Conservation (phyloP, 805 yeast genomes). For the Yarrowia osloensis region DNA sequence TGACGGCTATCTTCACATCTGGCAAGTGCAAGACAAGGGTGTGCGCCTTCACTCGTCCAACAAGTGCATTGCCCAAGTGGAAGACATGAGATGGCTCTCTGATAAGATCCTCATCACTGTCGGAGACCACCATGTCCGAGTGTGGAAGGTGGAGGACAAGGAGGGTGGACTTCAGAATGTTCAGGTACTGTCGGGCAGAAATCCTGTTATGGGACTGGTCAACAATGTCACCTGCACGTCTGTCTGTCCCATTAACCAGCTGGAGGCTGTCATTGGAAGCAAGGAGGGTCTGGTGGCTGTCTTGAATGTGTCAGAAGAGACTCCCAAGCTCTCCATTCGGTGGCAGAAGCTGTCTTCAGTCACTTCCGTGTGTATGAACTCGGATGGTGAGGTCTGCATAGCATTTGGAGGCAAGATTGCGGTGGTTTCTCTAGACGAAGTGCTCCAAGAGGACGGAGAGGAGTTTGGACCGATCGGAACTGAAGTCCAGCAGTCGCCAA, state of each 20-base stretch:
- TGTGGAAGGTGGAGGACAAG: slow-evolving; percentile 54
- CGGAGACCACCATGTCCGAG: slow-evolving; percentile 62
- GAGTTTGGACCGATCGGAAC: slow-evolving; percentile 22
- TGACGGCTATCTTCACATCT: slow-evolving; percentile 67
- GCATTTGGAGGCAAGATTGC: slow-evolving; percentile 19
- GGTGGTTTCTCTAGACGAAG: slow-evolving; percentile 1
- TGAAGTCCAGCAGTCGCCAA: not conserved
- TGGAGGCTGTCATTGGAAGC: slow-evolving; percentile 37
- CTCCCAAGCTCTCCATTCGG: not conserved
- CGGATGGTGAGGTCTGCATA: not conserved
- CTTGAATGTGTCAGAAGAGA: slow-evolving; percentile 13
- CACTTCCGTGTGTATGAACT: not conserved
- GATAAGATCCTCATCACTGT: slow-evolving; percentile 53
- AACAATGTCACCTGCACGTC: slow-evolving; percentile 55
- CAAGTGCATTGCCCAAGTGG: slow-evolving; percentile 61
- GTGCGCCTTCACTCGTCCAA: slow-evolving; percentile 53
- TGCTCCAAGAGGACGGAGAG: slow-evolving; percentile 2
- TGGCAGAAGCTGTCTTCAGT: slow-evolving; percentile 5
- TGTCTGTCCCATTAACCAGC: slow-evolving; percentile 43
- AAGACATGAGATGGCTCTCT: slow-evolving; percentile 58
- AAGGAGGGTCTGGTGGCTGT: slow-evolving; percentile 40
- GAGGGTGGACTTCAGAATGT: slow-evolving; percentile 34
- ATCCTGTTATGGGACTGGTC: slow-evolving; percentile 54
- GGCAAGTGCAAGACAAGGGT: slow-evolving; percentile 48
- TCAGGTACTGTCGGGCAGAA: slow-evolving; percentile 56